Evolutionary conservation across 1,284 basidiomycete genomes (phyloP).

Genomic region (Trichosporon ovoides): DNA sequence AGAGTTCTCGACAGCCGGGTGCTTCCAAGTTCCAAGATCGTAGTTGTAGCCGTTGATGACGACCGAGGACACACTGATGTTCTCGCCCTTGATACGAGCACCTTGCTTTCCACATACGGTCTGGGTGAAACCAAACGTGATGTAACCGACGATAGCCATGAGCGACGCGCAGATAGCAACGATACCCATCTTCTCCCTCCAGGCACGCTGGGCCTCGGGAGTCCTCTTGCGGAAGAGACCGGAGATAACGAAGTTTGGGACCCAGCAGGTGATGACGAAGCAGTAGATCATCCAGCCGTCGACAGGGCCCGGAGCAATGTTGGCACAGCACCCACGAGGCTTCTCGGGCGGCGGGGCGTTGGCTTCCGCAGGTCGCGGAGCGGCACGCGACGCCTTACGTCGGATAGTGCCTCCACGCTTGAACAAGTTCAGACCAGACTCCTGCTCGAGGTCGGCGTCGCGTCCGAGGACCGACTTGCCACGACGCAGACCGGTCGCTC

Average conservation of each 20-base stretch:
- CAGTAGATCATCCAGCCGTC: conserved; percentile 96
- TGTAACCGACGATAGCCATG: conserved; percentile 92
- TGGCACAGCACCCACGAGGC: conserved; percentile 22
- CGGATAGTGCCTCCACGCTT: conserved; percentile 72
- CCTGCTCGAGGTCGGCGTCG: conserved; percentile 80
- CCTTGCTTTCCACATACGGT: conserved; percentile 82
- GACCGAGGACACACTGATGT: conserved; percentile 72
- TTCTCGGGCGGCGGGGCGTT: conserved; percentile 11
- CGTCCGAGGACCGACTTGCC: conserved; percentile 81
- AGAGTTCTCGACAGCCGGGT: conserved; percentile 61
- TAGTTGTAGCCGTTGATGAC: conserved; percentile 92
- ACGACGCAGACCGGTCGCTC: conserved; percentile 59
- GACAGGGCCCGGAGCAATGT: conserved; percentile 72
- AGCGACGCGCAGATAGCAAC: conserved; percentile 69
- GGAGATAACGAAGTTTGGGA: conserved; percentile 67
- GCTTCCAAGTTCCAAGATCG: conserved; percentile 78
- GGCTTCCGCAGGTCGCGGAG: conserved; percentile 39
- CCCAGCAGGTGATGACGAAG: conserved; percentile 74
- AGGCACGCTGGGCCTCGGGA: conserved; percentile 90
- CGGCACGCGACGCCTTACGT: conserved; percentile 58
- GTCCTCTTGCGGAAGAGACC: conserved; percentile 66
- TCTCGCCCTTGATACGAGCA: conserved; percentile 67
- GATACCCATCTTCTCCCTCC: conserved; percentile 94
- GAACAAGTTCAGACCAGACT: conserved; percentile 81
- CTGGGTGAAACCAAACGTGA: conserved; percentile 99